Evolutionary conservation across 2,329 filamentous ascomycete genomes (phyloP).

Genomic region (Diaporthe citri): DNA sequence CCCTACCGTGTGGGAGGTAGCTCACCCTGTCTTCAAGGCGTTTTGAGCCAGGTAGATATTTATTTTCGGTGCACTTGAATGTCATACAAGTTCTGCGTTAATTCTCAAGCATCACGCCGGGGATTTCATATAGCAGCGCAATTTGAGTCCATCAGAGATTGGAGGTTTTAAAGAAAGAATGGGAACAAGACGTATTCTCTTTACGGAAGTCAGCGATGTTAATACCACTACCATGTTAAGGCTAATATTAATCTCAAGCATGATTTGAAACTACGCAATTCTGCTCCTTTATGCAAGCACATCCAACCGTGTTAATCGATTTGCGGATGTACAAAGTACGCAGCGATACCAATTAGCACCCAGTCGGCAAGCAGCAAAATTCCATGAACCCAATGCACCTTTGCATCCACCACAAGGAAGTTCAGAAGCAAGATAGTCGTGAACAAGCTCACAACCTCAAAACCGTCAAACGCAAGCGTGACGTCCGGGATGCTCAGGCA

Average conservation of each 20-base stretch:
- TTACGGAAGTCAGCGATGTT: too few relatives aligned
- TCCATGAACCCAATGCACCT: conserved; percentile 33
- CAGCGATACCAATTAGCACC: conserved; percentile 31
- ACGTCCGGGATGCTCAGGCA: not conserved
- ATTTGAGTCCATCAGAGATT: not conserved
- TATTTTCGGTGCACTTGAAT: not conserved
- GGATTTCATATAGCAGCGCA: not conserved
- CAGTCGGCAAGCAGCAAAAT: conserved; percentile 32
- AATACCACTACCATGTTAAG: not conserved
- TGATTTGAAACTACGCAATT: rapidly evolving
- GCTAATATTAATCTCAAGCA: not conserved
- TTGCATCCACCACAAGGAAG: conserved; percentile 25
- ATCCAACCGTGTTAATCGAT: not conserved
- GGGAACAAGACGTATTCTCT: too few relatives aligned
- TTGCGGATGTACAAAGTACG: conserved; percentile 24
- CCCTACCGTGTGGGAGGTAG: not conserved
- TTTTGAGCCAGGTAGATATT: not conserved
- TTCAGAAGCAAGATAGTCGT: conserved; percentile 26
- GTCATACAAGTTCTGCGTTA: not conserved
- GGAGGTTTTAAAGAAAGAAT: not conserved
- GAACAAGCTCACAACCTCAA: conserved; percentile 34
- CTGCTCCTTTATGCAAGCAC: rapidly evolving
- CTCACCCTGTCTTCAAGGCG: not conserved
- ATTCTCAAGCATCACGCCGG: not conserved
- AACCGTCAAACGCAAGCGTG: conserved; percentile 25